A percentile compares a stretch with the other conserved stretches of the same genome.
phyloP scores from a whole-genome alignment of 1,284 basidiomycete genomes.

The Volvariella volvacea region DNA sequence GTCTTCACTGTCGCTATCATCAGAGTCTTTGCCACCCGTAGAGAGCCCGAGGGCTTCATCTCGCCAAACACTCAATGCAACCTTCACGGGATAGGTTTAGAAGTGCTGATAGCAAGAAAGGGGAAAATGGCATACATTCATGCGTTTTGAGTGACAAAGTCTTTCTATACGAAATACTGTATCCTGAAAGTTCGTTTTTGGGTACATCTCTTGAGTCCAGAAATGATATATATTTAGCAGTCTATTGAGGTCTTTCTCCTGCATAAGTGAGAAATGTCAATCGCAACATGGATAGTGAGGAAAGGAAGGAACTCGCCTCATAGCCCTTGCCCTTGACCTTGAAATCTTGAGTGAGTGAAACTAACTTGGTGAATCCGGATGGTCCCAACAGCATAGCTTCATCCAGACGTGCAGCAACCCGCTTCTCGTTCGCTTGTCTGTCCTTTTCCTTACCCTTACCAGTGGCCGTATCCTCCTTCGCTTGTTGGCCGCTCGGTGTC shows the following conservation, averaged over 20 bases:
- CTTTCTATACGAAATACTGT: slow-evolving; percentile 80
- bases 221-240: slow-evolving; percentile 82
- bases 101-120: slow-evolving; percentile 1
- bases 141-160: slow-evolving; percentile 74
- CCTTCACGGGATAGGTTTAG: slow-evolving; percentile 29
- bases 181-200: slow-evolving; percentile 79
- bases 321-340: slow-evolving; percentile 82
- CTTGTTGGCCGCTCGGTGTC: no score
- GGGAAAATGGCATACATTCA: slow-evolving; percentile 52
- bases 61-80: slow-evolving; percentile 65
- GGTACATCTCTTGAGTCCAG: slow-evolving; percentile 89
- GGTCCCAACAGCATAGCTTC: slow-evolving; percentile 65
- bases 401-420: slow-evolving; percentile 58
- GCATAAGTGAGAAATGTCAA: slow-evolving; percentile 1
- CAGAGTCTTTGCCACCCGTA: slow-evolving; percentile 20
- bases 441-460: slow-evolving; percentile 13
- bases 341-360: slow-evolving; percentile 69
- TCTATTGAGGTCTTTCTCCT: slow-evolving; percentile 74
- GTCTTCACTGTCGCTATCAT: slow-evolving; percentile 18
- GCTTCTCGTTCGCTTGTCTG: slow-evolving; percentile 30
- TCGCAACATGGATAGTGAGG: not conserved
- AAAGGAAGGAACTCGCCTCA: slow-evolving; percentile 54
- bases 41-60: slow-evolving; percentile 59
- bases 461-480: no score
- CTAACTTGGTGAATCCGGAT: slow-evolving; percentile 72